Conservation (phyloP, 2,329 filamentous ascomycete genomes). For the Spiromastix sp. region DNA sequence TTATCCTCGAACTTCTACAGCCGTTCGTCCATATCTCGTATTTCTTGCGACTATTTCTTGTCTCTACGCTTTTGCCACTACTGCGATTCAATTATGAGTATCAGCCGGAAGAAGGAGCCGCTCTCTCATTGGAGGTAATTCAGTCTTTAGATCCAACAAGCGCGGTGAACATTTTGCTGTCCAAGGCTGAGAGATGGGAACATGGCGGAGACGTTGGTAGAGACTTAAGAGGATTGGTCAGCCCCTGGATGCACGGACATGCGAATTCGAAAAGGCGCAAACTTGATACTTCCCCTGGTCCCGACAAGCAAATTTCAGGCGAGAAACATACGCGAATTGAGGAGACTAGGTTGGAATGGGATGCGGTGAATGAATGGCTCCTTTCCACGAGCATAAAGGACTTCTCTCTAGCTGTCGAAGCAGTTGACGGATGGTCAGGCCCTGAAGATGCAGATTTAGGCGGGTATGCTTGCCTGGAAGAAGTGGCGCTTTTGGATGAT, state of each 20-base stretch:
- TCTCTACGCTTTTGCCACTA: conserved; percentile 49
- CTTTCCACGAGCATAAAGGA: conserved; percentile 42
- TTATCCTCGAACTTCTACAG: conserved; percentile 45
- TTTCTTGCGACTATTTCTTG: conserved; percentile 47
- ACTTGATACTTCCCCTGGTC: conserved; percentile 23
- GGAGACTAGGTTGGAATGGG: conserved; percentile 38
- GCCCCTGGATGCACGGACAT: conserved; percentile 54
- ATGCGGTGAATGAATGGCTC: conserved; percentile 50
- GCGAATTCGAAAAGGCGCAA: conserved; percentile 44
- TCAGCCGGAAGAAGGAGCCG: conserved; percentile 40
- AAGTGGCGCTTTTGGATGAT: conserved; percentile 32
- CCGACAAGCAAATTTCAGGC: background rate
- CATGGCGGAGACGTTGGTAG: conserved; percentile 34
- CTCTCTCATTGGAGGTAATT: conserved; percentile 40
- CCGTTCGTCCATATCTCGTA: conserved; percentile 47
- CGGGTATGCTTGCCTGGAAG: conserved; percentile 36
- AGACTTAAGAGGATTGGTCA: conserved; percentile 49
- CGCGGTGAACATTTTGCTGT: conserved; percentile 45
- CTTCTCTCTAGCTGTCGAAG: conserved; percentile 38
- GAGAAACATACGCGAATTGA: background rate
- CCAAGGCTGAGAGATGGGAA: conserved; percentile 26
- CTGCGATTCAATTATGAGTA: conserved; percentile 53
- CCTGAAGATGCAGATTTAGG: conserved; percentile 50
- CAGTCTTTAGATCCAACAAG: conserved; percentile 41
- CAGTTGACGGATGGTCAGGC: conserved; percentile 49